Evolutionary conservation across 192 early-diverging fungal species (phyloP).

Genomic region (Linnemannia exigua): DNA sequence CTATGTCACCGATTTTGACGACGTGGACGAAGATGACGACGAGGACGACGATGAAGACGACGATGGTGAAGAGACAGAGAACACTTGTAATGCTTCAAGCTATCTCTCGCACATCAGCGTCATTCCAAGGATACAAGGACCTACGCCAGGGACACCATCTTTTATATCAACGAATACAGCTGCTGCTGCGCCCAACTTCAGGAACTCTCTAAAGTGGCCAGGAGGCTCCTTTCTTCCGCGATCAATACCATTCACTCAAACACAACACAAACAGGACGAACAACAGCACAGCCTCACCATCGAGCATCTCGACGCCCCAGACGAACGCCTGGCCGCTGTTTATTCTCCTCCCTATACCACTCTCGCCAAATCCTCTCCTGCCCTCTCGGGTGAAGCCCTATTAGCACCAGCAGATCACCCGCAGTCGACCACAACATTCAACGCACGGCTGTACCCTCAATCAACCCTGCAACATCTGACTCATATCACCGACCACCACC

Average conservation of each 20-base stretch:
- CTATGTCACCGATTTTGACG: constrained; percentile 41
- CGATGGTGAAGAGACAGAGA: neutral
- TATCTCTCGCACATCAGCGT: neutral
- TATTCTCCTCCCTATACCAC: neutral
- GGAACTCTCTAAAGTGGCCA: neutral
- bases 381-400: neutral
- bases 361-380: constrained; percentile 18
- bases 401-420: neutral
- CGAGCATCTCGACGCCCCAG: constrained; percentile 22
- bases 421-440: constrained; percentile 20
- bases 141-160: neutral
- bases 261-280: neutral
- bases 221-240: neutral
- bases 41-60: constrained; percentile 25
- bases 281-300: neutral
- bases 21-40: constrained; percentile 34
- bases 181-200: neutral
- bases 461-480: neutral
- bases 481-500: neutral
- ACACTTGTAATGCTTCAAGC: too few species aligned
- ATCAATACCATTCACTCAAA: neutral
- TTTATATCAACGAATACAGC: neutral
- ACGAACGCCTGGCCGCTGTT: neutral
- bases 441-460: neutral
- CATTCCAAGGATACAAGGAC: constrained; percentile 2